Evolutionary conservation across 2,329 filamentous ascomycete species (phyloP).

Genomic region (Fusarium longipes): DNA sequence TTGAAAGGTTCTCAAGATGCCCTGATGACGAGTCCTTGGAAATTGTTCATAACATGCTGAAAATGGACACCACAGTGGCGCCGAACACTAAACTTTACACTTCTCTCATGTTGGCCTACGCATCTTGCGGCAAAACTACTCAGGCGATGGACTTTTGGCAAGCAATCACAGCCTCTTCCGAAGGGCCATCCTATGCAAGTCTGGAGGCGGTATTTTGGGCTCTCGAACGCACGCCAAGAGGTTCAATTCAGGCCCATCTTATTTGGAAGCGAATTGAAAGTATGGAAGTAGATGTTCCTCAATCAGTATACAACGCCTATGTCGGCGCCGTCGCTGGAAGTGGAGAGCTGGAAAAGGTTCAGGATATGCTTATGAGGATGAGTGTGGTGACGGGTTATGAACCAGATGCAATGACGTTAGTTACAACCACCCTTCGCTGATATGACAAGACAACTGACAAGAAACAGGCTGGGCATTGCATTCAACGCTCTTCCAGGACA

Average conservation of each 20-base stretch:
- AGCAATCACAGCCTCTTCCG: conserved; percentile 82
- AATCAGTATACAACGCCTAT: conserved; percentile 79
- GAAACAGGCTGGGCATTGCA: conserved; percentile 74
- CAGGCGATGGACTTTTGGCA: conserved; percentile 84
- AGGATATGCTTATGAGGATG: conserved; percentile 73
- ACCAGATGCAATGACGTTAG: conserved; percentile 79
- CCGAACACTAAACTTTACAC: conserved; percentile 82
- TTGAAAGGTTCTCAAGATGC: conserved; percentile 77
- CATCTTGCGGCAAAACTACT: conserved; percentile 71
- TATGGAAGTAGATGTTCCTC: conserved; percentile 83
- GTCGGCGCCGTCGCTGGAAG: conserved; percentile 80
- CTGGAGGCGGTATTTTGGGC: conserved; percentile 84
- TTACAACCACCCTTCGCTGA: conserved; percentile 42
- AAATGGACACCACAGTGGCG: conserved; percentile 86
- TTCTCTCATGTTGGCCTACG: conserved; percentile 87
- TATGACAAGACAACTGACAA: conserved; percentile 24
- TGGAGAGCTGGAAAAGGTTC: conserved; percentile 74
- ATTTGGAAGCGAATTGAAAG: conserved; percentile 77
- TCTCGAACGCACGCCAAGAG: conserved; percentile 72
- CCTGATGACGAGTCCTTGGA: conserved; percentile 70
- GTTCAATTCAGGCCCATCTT: conserved; percentile 69
- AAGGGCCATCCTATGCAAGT: conserved; percentile 86
- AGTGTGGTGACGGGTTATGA: conserved; percentile 72
- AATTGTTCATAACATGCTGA: conserved; percentile 91
- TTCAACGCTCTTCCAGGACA: conserved; percentile 78